phyloP scores from a whole-genome alignment of 2,329 filamentous ascomycete genomes.

The Exophiala calicioides region DNA sequence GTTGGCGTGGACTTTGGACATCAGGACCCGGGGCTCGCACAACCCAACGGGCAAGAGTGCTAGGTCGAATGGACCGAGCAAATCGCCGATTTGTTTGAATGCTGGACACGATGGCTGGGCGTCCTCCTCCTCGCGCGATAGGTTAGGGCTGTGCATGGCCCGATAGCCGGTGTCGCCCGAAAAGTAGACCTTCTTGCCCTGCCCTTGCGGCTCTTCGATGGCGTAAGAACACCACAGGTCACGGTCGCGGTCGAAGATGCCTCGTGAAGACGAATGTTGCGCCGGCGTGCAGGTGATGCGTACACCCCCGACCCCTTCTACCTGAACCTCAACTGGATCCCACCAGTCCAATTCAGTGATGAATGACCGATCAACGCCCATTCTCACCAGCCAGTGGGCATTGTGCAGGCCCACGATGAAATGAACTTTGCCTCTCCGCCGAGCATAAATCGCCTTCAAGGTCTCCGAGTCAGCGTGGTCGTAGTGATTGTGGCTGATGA shows the following conservation, averaged over 20 bases:
- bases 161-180: conserved; percentile 55
- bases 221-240: conserved; percentile 54
- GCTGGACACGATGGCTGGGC: conserved; percentile 48
- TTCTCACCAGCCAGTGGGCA: conserved; percentile 23
- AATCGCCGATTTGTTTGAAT: conserved; percentile 50
- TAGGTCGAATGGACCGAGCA: conserved; percentile 52
- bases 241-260: conserved; percentile 41
- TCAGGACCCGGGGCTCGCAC: conserved; percentile 47
- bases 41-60: conserved; percentile 53
- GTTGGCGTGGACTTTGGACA: conserved; percentile 49
- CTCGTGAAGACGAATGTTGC: conserved; percentile 50
- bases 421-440: conserved; percentile 47
- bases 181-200: conserved; percentile 36
- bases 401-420: conserved; percentile 47
- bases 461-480: conserved; percentile 56
- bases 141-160: conserved; percentile 28
- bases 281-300: conserved; percentile 49
- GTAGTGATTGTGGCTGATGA: conserved; percentile 60
- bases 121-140: conserved; percentile 31
- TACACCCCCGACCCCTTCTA: conserved; percentile 39
- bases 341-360: conserved; percentile 55
- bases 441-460: conserved; percentile 41
- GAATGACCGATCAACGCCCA: conserved; percentile 40
- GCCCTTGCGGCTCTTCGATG: conserved; percentile 34
- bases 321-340: conserved; percentile 42